Conservation (phyloP, 352 stramenopile genomes). For the Pythium sp. region DNA sequence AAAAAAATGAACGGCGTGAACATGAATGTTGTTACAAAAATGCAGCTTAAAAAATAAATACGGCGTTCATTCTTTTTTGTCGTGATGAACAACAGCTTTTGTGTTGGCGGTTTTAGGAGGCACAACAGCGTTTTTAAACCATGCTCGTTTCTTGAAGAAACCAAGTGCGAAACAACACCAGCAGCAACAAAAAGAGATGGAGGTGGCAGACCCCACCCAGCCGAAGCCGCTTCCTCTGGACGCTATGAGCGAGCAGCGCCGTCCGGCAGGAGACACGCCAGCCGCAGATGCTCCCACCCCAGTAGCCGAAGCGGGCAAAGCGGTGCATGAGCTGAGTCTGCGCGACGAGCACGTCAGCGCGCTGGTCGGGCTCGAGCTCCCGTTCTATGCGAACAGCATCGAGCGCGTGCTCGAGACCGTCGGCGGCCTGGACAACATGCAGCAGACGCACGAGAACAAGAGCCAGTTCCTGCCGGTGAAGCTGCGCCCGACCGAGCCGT, state of each 20-base stretch:
- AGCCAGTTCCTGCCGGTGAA: conserved; percentile 79
- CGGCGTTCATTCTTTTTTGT: too few relatives aligned
- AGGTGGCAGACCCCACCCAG: too few relatives aligned
- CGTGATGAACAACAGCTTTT: too few relatives aligned
- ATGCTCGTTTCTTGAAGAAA: too few relatives aligned
- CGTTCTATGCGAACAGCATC: conserved; percentile 51
- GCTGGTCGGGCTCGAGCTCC: conserved; percentile 65
- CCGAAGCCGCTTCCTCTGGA: too few relatives aligned
- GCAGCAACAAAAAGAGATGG: too few relatives aligned
- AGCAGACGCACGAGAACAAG: conserved; percentile 68
- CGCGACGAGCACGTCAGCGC: conserved; percentile 31
- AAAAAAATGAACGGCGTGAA: too few relatives aligned
- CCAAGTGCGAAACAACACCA: too few relatives aligned
- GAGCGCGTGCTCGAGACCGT: conserved; percentile 55
- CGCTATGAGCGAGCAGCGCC: not conserved
- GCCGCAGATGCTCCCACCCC: not conserved
- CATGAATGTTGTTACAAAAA: too few relatives aligned
- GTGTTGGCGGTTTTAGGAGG: too few relatives aligned
- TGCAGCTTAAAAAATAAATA: too few relatives aligned
- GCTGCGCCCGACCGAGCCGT: conserved; percentile 67
- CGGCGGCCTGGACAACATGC: conserved; percentile 49
- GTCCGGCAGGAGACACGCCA: not conserved
- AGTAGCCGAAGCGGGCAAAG: not conserved
- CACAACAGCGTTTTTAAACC: too few relatives aligned
- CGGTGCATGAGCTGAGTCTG: conserved; percentile 25